phyloP scores from a whole-genome alignment of 805 yeast species.

The Sugiyamaella boreocaroliniensis region DNA sequence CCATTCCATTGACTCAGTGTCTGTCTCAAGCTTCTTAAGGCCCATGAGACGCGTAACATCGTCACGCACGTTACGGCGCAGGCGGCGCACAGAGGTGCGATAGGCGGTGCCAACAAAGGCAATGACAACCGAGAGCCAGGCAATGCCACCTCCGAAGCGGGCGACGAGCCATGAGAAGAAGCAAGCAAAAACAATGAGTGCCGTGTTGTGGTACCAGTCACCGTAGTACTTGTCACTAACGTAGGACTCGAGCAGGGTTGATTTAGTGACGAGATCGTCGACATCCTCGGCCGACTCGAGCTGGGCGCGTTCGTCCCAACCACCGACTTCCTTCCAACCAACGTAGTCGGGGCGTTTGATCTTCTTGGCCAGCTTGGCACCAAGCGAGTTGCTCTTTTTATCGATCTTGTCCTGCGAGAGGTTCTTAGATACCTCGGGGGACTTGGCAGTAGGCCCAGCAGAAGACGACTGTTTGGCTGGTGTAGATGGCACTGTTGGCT shows the following conservation, averaged over 20 bases:
- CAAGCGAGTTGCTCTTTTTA: slow-evolving; percentile 8
- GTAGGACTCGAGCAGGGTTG: slow-evolving; percentile 68
- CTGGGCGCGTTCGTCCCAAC: slow-evolving; percentile 67
- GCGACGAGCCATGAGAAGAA: slow-evolving; percentile 75
- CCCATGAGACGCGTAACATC: slow-evolving; percentile 82
- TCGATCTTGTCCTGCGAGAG: slow-evolving; percentile 9
- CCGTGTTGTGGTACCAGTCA: slow-evolving; percentile 95
- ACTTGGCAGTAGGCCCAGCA: not conserved
- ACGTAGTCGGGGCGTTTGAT: slow-evolving; percentile 54
- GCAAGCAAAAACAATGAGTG: slow-evolving; percentile 57
- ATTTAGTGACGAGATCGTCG: slow-evolving; percentile 59
- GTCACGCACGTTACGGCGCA: slow-evolving; percentile 68
- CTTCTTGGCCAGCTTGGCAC: slow-evolving; percentile 14
- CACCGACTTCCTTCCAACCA: slow-evolving; percentile 94
- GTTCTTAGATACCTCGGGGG: slow-evolving; percentile 4
- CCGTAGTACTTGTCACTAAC: slow-evolving; percentile 76
- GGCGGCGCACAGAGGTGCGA: slow-evolving; percentile 75
- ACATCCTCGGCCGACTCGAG: slow-evolving; percentile 58
- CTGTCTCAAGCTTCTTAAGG: slow-evolving; percentile 72
- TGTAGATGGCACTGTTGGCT: not conserved
- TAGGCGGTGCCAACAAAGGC: slow-evolving; percentile 60
- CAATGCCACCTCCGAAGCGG: slow-evolving; percentile 64
- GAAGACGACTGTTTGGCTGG: not conserved
- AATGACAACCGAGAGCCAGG: slow-evolving; percentile 71
- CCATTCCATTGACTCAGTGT: slow-evolving; percentile 95